phyloP scores from a whole-genome alignment of 1,284 basidiomycete genomes.

The Hymenochaete sp. region DNA sequence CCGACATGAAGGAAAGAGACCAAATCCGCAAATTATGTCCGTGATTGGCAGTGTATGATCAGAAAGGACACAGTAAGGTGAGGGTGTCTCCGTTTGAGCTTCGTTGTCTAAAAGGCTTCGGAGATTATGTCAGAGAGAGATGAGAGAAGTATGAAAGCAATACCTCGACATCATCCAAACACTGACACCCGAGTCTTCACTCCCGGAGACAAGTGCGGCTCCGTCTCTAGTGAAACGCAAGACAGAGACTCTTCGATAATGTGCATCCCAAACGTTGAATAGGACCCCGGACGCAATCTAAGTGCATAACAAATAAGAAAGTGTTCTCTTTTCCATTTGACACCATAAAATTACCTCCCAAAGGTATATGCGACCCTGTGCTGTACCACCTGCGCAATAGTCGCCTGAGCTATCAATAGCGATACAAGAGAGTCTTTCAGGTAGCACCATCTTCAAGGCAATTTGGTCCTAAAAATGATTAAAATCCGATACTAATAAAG shows the following conservation, averaged over 20 bases:
- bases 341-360: conserved; percentile 71
- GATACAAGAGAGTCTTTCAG: conserved; percentile 81
- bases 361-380: conserved; percentile 83
- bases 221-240: conserved; percentile 81
- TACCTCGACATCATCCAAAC: conserved; percentile 86
- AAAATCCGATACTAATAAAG: conserved; percentile 4
- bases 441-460: conserved; percentile 77
- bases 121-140: conserved; percentile 21
- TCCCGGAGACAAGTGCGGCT: conserved; percentile 73
- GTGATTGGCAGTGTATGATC: conserved; percentile 91
- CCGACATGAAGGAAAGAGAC: conserved; percentile 69
- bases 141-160: conserved; percentile 20
- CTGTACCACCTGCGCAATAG: conserved; percentile 82
- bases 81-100: conserved; percentile 57
- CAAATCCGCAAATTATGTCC: conserved; percentile 72
- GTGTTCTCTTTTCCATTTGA: conserved; percentile 6
- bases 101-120: conserved; percentile 54
- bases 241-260: conserved; percentile 83
- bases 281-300: conserved; percentile 86
- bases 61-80: conserved; percentile 73
- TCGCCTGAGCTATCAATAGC: conserved; percentile 64
- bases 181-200: conserved; percentile 81
- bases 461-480: conserved; percentile 66
- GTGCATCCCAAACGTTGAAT: conserved; percentile 87
- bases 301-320: conserved; percentile 21